These are phyloP conservation scores for Penicillium paradoxum DNA, from an alignment of 495 filamentous ascomycete genomes.

Conservation along the genomic window DNA sequence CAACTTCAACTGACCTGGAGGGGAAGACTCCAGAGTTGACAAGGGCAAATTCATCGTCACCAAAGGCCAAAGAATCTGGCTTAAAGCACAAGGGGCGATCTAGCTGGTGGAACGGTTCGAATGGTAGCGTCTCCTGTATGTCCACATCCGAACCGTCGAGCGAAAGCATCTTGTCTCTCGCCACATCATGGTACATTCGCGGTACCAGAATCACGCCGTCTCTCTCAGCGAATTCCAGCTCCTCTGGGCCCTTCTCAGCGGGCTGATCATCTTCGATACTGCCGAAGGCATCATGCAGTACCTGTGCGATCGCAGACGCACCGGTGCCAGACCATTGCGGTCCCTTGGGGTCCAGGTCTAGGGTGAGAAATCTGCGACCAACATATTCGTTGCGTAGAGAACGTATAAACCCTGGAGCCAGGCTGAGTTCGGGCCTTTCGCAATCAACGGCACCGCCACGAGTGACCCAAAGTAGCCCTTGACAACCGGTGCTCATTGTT, in stretches of 20 bases:
- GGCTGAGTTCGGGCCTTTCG: slow-evolving; percentile 1
- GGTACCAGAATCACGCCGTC: slow-evolving; percentile 26
- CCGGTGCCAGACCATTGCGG: no score
- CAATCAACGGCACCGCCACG: slow-evolving; percentile 12
- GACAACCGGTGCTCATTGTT: slow-evolving; percentile 4
- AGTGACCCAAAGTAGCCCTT: slow-evolving; percentile 22
- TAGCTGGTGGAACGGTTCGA: not conserved
- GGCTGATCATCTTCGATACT: not conserved
- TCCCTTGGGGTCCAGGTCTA: slow-evolving; percentile 29
- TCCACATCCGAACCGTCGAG: not conserved
- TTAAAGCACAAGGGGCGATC: not conserved
- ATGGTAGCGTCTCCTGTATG: not conserved
- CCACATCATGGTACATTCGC: slow-evolving; percentile 16
- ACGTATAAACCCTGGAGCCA: slow-evolving; percentile 19
- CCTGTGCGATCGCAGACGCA: not conserved
- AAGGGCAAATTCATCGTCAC: not conserved
- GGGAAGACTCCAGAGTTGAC: not conserved
- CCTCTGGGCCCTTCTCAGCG: not conserved
- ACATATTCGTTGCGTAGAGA: slow-evolving; percentile 16
- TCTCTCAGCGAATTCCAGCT: slow-evolving; percentile 25
- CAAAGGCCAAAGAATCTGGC: not conserved
- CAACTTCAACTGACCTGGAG: not conserved
- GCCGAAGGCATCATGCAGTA: not conserved
- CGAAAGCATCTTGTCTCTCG: not conserved
- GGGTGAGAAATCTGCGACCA: slow-evolving; percentile 3